Base-by-base conservation (phyloP, 1,284 basidiomycete species). In the Violaceomyces palustris region DNA sequence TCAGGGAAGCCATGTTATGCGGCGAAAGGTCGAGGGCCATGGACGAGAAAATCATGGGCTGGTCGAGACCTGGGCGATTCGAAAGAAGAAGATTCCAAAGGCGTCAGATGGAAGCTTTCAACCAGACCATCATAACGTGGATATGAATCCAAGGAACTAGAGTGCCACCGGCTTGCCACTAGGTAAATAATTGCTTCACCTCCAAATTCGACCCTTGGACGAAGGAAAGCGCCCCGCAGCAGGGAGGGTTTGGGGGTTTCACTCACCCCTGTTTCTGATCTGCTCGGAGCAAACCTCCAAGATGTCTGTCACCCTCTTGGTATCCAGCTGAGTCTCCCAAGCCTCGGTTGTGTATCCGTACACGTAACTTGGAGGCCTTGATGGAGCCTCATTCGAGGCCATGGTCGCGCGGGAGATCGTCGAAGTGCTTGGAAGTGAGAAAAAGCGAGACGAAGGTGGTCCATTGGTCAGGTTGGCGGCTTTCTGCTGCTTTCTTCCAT, bases 21-120 rank as follows among this genome's bases (percentile, higher is more conserved):
- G 67, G 44, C 2, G 64, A 69, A 4, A 73, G 61, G 29, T 67
- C 69, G 4, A 67, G 45, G 2, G 70, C 70, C 66, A 70, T 67
- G 3, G 65, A 69, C 22, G 69, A 70, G 36, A 73, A 68, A 41
- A 73, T 64, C 28, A 69, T 57, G 6, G 69, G 67, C 15, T 53
- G 48, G 39, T 69, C 69, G 7, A 70, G 57, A 30, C 68, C 69
- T 32, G 33, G 29, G 18, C 21, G 23, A 30, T 10, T 14, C 7
- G 15, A 17, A 12, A 5, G 26, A 5, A 18, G 12, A 39, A 42
- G 29, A 18, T n/a, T 8, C 15, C 9, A 39, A 37, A 6, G 3
- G 24, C 4, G 8, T 6, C 21, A 23, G 31, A 30, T n/a, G 17
- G 17, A 6, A 28, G 29, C 29, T 10, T 15, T 25, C 18, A 18